These are phyloP conservation scores for Mangifera indica DNA, from an alignment of 345 rosid genomes.

Conservation along the genomic window DNA sequence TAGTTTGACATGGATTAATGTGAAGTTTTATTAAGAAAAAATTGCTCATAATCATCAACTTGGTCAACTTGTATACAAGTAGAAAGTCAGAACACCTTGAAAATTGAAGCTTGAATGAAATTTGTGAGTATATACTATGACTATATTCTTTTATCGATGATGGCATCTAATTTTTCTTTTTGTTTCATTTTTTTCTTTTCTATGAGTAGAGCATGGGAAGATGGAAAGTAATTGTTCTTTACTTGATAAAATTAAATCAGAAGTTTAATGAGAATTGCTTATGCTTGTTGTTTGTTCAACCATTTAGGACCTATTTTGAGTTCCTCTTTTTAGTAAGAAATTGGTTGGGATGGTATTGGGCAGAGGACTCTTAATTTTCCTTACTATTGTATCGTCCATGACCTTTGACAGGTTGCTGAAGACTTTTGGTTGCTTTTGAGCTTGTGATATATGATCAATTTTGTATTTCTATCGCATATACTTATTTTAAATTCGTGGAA, in stretches of 20 bases:
- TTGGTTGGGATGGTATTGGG: not conserved
- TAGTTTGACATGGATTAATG: not conserved
- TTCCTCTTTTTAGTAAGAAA: not conserved
- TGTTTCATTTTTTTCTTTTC: not conserved
- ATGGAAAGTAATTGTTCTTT: not conserved
- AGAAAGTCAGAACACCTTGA: not conserved
- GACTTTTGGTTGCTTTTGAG: not conserved
- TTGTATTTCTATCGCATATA: not conserved
- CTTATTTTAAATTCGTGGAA: not conserved
- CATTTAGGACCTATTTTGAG: not conserved
- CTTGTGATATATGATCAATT: not conserved
- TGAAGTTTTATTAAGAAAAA: not conserved
- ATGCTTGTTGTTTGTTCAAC: not conserved
- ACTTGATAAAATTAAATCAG: not conserved
- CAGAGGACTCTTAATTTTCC: not conserved
- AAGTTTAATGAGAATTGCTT: not conserved
- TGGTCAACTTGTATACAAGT: not conserved
- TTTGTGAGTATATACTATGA: not conserved
- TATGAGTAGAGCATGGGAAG: not conserved
- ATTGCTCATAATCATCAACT: not conserved
- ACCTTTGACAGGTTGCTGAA: not conserved
- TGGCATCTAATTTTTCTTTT: not conserved
- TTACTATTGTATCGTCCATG: not conserved
- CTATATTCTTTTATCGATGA: no score
- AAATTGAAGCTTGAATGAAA: slow-evolving; percentile 7